Evolutionary conservation across 2,329 filamentous ascomycete genomes (phyloP).

Genomic region (Colletotrichum sp.): DNA sequence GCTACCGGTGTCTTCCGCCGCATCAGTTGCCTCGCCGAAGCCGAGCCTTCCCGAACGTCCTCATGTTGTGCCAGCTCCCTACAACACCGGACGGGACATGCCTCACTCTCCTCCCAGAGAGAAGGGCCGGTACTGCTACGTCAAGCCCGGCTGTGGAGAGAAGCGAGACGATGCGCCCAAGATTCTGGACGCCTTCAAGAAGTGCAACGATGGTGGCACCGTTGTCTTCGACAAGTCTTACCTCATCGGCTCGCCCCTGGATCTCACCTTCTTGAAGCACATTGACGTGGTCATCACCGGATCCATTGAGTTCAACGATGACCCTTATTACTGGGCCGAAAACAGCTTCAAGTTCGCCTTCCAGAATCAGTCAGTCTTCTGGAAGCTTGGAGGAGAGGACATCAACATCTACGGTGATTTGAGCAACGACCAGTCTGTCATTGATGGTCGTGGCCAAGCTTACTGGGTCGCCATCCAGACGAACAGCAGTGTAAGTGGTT

Average conservation of each 20-base stretch:
- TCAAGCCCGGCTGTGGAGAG: slow-evolving; percentile 13
- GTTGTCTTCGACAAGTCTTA: slow-evolving; percentile 65
- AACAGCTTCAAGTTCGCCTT: slow-evolving; percentile 68
- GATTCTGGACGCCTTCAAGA: slow-evolving; percentile 59
- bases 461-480: slow-evolving; percentile 17
- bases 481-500: slow-evolving; percentile 5
- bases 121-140: slow-evolving; percentile 11
- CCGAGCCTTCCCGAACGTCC: background rate
- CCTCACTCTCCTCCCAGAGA: slow-evolving; percentile 10
- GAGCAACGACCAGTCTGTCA: slow-evolving; percentile 35
- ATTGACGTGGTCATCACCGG: slow-evolving; percentile 65
- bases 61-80: slow-evolving; percentile 4
- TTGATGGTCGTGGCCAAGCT: slow-evolving; percentile 66
- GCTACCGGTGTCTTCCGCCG: background rate
- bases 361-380: slow-evolving; percentile 62
- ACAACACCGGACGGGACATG: slow-evolving; percentile 1
- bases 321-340: slow-evolving; percentile 72
- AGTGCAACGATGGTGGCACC: slow-evolving; percentile 67
- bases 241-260: slow-evolving; percentile 66
- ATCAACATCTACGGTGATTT: slow-evolving; percentile 69
- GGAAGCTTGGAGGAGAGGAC: slow-evolving; percentile 34
- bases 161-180: slow-evolving; percentile 37
- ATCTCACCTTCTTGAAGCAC: slow-evolving; percentile 67
- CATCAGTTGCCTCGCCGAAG: background rate
- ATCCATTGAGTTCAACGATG: slow-evolving; percentile 65